phyloP scores from a whole-genome alignment of 345 rosid genomes.

The Noccaea caerulescens region DNA sequence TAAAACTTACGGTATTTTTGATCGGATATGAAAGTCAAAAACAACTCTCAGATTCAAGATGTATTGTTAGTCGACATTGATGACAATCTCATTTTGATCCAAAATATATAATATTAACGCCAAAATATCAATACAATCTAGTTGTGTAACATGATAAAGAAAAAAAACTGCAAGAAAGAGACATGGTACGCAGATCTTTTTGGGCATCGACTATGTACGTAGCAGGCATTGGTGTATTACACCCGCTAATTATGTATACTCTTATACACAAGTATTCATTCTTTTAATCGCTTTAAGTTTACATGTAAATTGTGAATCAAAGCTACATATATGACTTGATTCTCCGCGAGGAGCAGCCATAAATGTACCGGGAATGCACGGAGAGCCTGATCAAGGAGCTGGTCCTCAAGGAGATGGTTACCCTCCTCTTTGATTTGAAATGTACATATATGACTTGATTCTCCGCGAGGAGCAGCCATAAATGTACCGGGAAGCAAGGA shows the following conservation, averaged over 20 bases:
- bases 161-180: neutral
- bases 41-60: neutral
- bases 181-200: neutral
- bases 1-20: neutral
- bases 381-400: too few species aligned
- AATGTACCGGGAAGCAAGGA: too few species aligned
- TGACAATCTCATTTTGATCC: neutral
- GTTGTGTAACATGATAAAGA: neutral
- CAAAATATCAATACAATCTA: neutral
- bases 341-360: too few species aligned
- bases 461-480: too few species aligned
- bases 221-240: slow-evolving; percentile 4
- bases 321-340: too few species aligned
- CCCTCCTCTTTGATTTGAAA: too few species aligned
- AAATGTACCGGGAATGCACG: too few species aligned
- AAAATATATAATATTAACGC: neutral
- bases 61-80: slow-evolving; percentile 4
- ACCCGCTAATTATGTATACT: neutral
- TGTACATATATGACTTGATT: too few species aligned
- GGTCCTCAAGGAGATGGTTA: too few species aligned
- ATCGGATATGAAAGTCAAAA: slow-evolving; percentile 9
- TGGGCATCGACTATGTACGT: slow-evolving; percentile 9
- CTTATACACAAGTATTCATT: neutral
- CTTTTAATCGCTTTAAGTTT: neutral
- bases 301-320: neutral